Evolutionary conservation across 768 basidiomycete genomes (phyloP), one percentile per base, ranked within the genome.

Genomic region (Hydnomerulius pinastri): DNA sequence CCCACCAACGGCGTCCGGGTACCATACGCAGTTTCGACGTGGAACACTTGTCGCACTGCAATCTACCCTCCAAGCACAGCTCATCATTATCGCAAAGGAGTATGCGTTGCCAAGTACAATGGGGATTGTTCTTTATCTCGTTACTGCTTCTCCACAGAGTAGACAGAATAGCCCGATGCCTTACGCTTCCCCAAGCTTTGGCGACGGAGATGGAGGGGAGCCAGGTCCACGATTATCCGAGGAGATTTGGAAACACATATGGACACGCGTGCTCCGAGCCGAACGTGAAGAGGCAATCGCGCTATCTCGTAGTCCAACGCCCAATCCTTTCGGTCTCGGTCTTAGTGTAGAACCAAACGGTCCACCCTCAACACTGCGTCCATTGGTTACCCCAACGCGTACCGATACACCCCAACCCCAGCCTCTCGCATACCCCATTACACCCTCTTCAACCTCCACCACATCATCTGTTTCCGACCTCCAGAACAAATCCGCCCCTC

Each of bases 21-120:
- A 90, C 58, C 86, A 90, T 55, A 75, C 80, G 15, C 86, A 88
- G 43, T 90, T 91, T 62, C 81, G 81, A 12, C 81, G 95, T 23
- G 95, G 95, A 7, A 85, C 83, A n/a, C 77, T 98, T 11, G 81
- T 98, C 4, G 87, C 94, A 0, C 76, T 98, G 0, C 83, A 94
- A 63, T 76, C 93, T 5, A 91, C 87, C 0, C 72, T 98, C 1
- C 86, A 91, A 35, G 79, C 85, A 1, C 95, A 97, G 65, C 72
- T 97, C 9, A 75, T 77, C 18, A 89, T 92, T 6, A 97, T 98
- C 44, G 93, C 95, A 12, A 86, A 86, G 68, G 95, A 98, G 70
- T 98, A 94, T 62, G 90, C 90, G 3, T 74, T 98, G 15, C 95
- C 95, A 1, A 92, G 87, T 57, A 91, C 90, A 0, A 70, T 80